These are phyloP conservation scores for Clonostachys chloroleuca DNA, from an alignment of 2,329 filamentous ascomycete genomes.

Conservation along the genomic window DNA sequence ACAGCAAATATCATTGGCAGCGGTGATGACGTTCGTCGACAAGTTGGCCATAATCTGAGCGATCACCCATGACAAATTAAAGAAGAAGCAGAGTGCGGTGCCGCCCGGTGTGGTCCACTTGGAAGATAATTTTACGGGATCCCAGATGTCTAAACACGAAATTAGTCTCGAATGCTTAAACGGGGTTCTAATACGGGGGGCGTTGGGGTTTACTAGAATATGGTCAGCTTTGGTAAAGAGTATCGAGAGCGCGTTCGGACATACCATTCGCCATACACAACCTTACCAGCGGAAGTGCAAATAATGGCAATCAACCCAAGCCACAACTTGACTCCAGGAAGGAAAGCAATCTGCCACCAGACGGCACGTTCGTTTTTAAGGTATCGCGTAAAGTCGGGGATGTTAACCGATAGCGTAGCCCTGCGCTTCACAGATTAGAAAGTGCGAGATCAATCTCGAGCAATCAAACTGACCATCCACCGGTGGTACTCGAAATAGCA, in stretches of 20 bases:
- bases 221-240: too few relatives aligned
- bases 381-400: neutral
- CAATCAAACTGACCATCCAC: constrained; percentile 5
- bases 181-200: too few relatives aligned
- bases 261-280: constrained; percentile 36
- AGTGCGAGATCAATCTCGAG: too few relatives aligned
- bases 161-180: too few relatives aligned
- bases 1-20: constrained; percentile 20
- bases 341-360: constrained; percentile 8
- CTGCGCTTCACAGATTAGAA: too few relatives aligned
- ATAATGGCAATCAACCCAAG: constrained; percentile 41
- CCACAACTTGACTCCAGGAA: constrained; percentile 40
- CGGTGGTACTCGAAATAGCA: constrained; percentile 5
- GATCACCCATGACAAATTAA: constrained; percentile 28
- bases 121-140: constrained; percentile 39
- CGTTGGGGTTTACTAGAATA: too few relatives aligned
- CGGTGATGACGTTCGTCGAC: constrained; percentile 18
- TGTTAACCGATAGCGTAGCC: neutral
- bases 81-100: constrained; percentile 21
- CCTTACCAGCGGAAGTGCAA: constrained; percentile 35
- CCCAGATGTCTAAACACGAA: constrained; percentile 29
- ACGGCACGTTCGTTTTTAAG: neutral
- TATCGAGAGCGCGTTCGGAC: too few relatives aligned
- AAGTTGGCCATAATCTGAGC: constrained; percentile 22
- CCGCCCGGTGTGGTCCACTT: constrained; percentile 26